Percentiles rank a stretch among this genome's conserved stretches.
These are phyloP conservation scores for Craterostigma plantagineum DNA, from an alignment of 257 asterid species.

Conservation along the genomic window DNA sequence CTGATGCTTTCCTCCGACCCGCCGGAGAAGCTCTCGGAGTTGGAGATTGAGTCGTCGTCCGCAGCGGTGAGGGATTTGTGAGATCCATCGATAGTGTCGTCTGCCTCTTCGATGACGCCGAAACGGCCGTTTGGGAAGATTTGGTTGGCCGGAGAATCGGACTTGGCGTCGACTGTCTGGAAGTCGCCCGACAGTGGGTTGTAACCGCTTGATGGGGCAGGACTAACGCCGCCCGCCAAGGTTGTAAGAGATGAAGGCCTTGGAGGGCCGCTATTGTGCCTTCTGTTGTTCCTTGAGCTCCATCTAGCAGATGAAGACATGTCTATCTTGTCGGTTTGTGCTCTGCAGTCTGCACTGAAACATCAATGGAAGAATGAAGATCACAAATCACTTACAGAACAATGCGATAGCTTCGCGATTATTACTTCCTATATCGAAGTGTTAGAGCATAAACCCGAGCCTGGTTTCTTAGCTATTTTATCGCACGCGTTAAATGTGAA, in stretches of 20 bases:
- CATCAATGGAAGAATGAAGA: no score
- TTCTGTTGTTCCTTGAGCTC: no score
- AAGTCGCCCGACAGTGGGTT: slow-evolving; percentile 47
- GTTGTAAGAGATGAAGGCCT: slow-evolving; percentile 35
- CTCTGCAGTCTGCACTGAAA: no score
- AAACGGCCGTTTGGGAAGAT: slow-evolving; percentile 38
- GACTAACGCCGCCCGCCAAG: slow-evolving; percentile 20
- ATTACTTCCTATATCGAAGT: no score
- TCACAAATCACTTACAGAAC: no score
- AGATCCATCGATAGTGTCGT: slow-evolving; percentile 25
- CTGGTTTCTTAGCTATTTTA: no score
- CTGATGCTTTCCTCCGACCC: slow-evolving; percentile 63
- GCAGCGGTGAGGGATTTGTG: no score
- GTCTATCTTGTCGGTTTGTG: no score
- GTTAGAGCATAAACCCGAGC: no score
- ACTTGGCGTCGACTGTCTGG: slow-evolving; percentile 37
- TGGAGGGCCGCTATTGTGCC: slow-evolving; percentile 16
- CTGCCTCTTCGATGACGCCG: slow-evolving; percentile 40
- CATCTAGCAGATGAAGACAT: no score
- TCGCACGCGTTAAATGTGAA: no score
- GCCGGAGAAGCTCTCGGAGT: slow-evolving; percentile 66
- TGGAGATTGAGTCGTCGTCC: slow-evolving; percentile 49
- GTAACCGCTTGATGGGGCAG: slow-evolving; percentile 46
- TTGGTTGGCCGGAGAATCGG: slow-evolving; percentile 20
- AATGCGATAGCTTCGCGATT: no score